A percentile compares a stretch with the other conserved stretches of the same genome.
Conservation (phyloP, 2,329 filamentous ascomycete species). For the Pseudogymnoascus sp. region DNA sequence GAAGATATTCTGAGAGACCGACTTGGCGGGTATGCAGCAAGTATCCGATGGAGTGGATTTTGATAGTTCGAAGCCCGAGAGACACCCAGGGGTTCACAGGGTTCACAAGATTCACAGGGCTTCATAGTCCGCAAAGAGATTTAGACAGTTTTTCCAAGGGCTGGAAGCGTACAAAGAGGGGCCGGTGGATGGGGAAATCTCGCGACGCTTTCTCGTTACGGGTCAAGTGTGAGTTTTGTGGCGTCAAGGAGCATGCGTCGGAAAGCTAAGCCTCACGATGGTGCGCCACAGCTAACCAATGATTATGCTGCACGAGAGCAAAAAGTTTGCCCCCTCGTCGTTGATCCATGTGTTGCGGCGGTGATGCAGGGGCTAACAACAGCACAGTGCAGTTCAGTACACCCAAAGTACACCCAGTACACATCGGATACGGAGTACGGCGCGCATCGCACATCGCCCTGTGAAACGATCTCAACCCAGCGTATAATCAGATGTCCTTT, state of each 20-base stretch:
- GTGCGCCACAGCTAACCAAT: constrained; percentile 5
- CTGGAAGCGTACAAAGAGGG: not conserved
- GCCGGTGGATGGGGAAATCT: not conserved
- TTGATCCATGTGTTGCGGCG: constrained; percentile 4
- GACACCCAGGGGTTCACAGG: constrained; percentile 3
- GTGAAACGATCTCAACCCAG: constrained; percentile 6
- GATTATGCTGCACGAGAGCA: constrained; percentile 2
- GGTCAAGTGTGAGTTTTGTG: not conserved
- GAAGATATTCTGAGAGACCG: constrained; percentile 7
- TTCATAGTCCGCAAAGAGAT: not conserved
- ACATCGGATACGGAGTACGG: not conserved
- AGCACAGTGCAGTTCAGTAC: too few relatives aligned
- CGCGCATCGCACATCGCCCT: not conserved
- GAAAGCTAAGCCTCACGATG: constrained; percentile 1
- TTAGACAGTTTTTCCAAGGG: not conserved
- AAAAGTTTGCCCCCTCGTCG: constrained; percentile 2
- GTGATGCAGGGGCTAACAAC: not conserved
- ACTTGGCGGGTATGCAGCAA: constrained; percentile 7
- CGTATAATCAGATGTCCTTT: not conserved
- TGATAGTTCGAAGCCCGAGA: not conserved
- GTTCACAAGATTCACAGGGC: constrained; percentile 1
- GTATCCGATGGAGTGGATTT: constrained; percentile 5
- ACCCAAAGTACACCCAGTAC: too few relatives aligned
- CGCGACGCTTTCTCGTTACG: constrained; percentile 2
- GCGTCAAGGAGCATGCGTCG: constrained; percentile 6